Base-by-base conservation (phyloP, 805 yeast genomes). In the Kodamaea fukazawae region DNA sequence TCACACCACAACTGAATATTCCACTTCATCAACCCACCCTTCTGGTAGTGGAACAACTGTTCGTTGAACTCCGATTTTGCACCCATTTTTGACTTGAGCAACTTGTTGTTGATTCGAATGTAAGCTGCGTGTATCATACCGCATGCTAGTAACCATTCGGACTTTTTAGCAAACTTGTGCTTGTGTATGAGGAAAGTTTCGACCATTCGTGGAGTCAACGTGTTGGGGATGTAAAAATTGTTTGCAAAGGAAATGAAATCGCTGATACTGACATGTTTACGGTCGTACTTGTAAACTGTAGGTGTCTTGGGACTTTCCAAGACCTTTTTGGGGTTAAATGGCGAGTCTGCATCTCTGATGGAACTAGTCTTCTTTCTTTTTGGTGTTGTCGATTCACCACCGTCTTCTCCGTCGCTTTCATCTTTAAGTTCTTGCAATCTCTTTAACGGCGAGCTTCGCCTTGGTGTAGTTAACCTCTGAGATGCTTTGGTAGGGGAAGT, bases 101-200 rank as follows among this genome's bases (percentile, higher is more conserved):
- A 54, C 15, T 65, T 65, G 41, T 73, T 70, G 54, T 80, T 79
- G 23, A 83, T 67, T 11, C 79, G 66, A 13, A 70, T 62, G 40
- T 78, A 79, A 10, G 82, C 80, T 13, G 81, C 73, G 26, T 81
- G 66, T 1, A 83, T 70, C 45, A 84, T 54, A 0, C 90, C 90
- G 54, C 86, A 80, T 2, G 83, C 75, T 15, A 84, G 56, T 6
- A 79, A 78, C 88, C 89, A 83, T 29, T 81, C 82, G 42, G 75
- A 78, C 26, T 73, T 73, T 44, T 65, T 68, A n/a, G 49, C 45
- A 29, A 81, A 72, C 46, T 78, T 76, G 32, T 71, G 69, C 34
- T 72, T 68, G 50, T 78, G 76, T 3, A 65, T 57, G 29, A 69
- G 60, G 47, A 73, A 83, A 1, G 79, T 72, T 29, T 70, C 71